Evolutionary conservation across 2,329 filamentous ascomycete species (phyloP).

Genomic region (Stemphylium lycopersici): DNA sequence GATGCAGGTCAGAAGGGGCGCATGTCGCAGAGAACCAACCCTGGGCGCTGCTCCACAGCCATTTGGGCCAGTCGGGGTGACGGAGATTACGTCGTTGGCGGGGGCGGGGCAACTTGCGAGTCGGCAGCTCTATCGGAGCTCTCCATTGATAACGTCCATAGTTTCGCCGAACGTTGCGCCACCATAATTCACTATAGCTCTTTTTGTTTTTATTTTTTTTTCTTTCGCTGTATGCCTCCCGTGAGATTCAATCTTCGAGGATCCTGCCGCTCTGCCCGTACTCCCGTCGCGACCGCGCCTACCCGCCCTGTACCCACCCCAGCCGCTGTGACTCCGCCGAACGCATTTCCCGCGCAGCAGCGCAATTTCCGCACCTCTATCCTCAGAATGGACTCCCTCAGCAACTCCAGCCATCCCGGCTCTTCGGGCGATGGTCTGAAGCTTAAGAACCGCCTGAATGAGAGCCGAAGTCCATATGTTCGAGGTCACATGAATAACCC

Average conservation of each 20-base stretch:
- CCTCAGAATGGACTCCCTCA: slow-evolving; percentile 40
- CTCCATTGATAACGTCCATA: slow-evolving; percentile 12
- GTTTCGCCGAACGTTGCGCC: slow-evolving; percentile 7
- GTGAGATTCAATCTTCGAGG: slow-evolving; percentile 38
- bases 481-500: slow-evolving; percentile 78
- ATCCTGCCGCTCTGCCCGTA: slow-evolving; percentile 29
- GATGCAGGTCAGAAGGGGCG: slow-evolving; percentile 10
- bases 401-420: slow-evolving; percentile 18
- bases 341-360: slow-evolving; percentile 26
- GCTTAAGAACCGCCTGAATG: slow-evolving; percentile 62
- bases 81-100: slow-evolving; percentile 22
- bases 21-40: not conserved
- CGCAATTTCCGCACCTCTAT: slow-evolving; percentile 34
- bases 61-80: slow-evolving; percentile 2
- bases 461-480: slow-evolving; percentile 72
- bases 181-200: not conserved
- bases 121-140: slow-evolving; percentile 10
- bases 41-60: slow-evolving; percentile 2
- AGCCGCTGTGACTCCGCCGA: slow-evolving; percentile 14
- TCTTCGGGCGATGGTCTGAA: slow-evolving; percentile 35
- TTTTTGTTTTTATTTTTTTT: not conserved
- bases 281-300: slow-evolving; percentile 11
- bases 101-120: slow-evolving; percentile 14
- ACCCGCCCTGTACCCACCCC: slow-evolving; percentile 1
- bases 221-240: slow-evolving; percentile 32